Conservation (phyloP, 768 basidiomycete genomes). For the Macrolepiota dolichaula region DNA sequence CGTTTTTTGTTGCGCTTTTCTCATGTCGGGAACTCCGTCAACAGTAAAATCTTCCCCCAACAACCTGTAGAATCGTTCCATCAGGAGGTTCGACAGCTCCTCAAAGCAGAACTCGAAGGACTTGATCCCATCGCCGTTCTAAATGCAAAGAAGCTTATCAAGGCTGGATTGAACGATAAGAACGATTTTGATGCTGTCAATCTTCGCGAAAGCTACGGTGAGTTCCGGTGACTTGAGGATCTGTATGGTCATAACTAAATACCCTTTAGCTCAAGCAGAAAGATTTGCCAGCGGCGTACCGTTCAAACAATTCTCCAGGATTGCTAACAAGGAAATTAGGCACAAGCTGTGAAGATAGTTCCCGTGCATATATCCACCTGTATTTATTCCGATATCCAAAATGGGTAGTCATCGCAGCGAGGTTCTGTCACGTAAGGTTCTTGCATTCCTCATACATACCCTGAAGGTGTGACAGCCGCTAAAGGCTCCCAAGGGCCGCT, state of each 20-base stretch:
- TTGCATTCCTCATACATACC: not conserved
- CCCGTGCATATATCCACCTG: not conserved
- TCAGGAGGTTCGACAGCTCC: conserved; percentile 39
- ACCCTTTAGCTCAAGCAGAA: conserved; percentile 52
- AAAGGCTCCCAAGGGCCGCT: too few species aligned
- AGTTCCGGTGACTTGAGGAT: conserved; percentile 6
- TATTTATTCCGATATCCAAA: not conserved
- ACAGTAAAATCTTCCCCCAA: conserved; percentile 57
- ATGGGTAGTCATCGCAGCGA: too few species aligned
- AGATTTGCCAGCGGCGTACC: conserved; percentile 63
- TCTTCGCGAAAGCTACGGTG: conserved; percentile 63
- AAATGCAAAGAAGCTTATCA: conserved; percentile 49
- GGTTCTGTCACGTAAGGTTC: too few species aligned
- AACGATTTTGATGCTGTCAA: conserved; percentile 64
- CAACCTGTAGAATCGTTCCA: conserved; percentile 54
- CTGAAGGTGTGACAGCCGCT: not conserved
- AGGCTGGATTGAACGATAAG: conserved; percentile 54
- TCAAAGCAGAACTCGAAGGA: conserved; percentile 55
- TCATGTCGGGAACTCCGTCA: not conserved
- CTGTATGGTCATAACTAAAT: not conserved
- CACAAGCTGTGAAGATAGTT: conserved; percentile 53
- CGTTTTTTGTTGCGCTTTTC: not conserved
- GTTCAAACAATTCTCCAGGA: conserved; percentile 44
- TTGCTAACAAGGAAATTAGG: conserved; percentile 61
- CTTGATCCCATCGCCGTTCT: conserved; percentile 55